A percentile compares a stretch with the other conserved stretches of the same genome.
Conservation (phyloP, 2,329 filamentous ascomycete genomes). For the Penicillium concentricum region DNA sequence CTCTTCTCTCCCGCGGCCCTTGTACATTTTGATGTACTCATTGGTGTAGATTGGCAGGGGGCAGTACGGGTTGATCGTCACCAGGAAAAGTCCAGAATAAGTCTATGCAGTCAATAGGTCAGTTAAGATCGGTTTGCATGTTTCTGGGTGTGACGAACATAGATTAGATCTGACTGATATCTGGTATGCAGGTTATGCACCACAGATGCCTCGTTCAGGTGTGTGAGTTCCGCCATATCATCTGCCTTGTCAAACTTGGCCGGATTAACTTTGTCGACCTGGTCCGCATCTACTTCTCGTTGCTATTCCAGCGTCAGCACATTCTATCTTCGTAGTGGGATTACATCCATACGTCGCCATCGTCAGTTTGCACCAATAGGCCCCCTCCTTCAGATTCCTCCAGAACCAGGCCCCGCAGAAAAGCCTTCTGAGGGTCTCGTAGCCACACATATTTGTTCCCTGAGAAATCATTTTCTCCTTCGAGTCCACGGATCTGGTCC, state of each 20-base stretch:
- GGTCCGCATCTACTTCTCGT: slow-evolving; percentile 80
- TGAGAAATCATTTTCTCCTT: slow-evolving; percentile 98
- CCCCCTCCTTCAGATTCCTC: slow-evolving; percentile 70
- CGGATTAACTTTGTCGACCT: slow-evolving; percentile 97
- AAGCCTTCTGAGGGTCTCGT: slow-evolving; percentile 80
- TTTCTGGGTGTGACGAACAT: slow-evolving; percentile 47
- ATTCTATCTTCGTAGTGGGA: not conserved
- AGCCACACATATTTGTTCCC: slow-evolving; percentile 99
- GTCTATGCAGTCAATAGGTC: slow-evolving; percentile 54
- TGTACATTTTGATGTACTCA: slow-evolving; percentile 98
- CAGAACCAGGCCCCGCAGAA: slow-evolving; percentile 88
- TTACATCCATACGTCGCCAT: slow-evolving; percentile 69
- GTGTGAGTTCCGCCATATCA: slow-evolving; percentile 98
- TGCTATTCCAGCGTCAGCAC: slow-evolving; percentile 56
- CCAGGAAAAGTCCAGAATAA: slow-evolving; percentile 94
- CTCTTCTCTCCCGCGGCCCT: slow-evolving; percentile 84
- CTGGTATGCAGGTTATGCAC: slow-evolving; percentile 94
- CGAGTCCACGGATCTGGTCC: slow-evolving; percentile 67
- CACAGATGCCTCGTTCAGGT: slow-evolving; percentile 95
- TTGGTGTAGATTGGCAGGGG: slow-evolving; percentile 91
- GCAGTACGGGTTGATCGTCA: slow-evolving; percentile 96
- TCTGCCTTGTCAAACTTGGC: slow-evolving; percentile 99
- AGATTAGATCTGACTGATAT: slow-evolving; percentile 95
- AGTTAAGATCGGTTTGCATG: not conserved
- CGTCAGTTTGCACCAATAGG: slow-evolving; percentile 86